Conservation (phyloP, 257 asterid genomes). For the Prunella vulgaris region DNA sequence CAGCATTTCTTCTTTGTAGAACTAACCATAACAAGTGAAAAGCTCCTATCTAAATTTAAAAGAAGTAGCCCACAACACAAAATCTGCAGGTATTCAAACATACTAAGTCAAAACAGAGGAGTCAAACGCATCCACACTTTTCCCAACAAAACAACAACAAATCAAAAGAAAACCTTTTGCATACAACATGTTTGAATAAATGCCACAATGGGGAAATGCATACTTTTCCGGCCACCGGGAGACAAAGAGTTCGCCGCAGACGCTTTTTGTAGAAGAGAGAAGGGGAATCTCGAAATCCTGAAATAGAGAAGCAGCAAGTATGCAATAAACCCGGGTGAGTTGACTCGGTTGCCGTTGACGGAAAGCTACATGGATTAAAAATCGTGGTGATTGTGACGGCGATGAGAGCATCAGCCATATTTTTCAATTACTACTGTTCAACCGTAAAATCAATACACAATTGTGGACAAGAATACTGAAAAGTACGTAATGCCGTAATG, state of each 20-base stretch:
- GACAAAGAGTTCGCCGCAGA: constrained; percentile 11
- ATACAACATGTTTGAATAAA: background rate
- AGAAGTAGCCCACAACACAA: background rate
- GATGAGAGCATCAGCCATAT: constrained; percentile 1
- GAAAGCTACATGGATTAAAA: background rate
- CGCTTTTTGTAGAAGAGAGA: background rate
- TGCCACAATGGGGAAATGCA: background rate
- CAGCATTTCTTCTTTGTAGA: background rate
- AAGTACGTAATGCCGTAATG: background rate
- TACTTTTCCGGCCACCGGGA: background rate
- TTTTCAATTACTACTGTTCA: background rate
- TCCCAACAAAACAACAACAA: background rate
- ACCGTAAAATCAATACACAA: background rate
- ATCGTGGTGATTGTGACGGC: background rate
- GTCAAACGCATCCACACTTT: background rate
- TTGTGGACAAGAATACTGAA: background rate
- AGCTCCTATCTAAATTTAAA: background rate
- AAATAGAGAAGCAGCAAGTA: background rate
- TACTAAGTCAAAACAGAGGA: background rate
- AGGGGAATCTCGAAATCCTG: background rate
- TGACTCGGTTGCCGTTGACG: constrained; percentile 26
- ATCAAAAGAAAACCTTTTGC: background rate
- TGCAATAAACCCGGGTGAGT: constrained; percentile 14
- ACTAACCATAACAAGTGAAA: background rate
- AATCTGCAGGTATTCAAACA: background rate